Percentiles rank a stretch among this genome's conserved stretches.
Conservation (phyloP, 1,139 yeast species). For the Candida sp. region DNA sequence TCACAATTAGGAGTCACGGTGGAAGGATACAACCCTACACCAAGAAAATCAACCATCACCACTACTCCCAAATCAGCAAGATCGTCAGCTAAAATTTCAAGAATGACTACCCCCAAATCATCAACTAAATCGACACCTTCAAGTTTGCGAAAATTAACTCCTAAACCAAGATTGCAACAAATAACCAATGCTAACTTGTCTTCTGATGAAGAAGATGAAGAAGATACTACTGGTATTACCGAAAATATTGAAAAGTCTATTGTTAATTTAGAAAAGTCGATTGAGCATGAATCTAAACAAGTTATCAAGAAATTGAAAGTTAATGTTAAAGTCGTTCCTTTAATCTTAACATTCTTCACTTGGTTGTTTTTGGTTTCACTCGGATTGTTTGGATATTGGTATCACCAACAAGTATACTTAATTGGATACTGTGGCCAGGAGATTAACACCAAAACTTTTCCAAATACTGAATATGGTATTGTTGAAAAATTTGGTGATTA, state of each 20-base stretch:
- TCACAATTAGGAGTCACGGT: slow-evolving; percentile 25
- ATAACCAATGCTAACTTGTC: slow-evolving; percentile 8
- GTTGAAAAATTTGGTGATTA: slow-evolving; percentile 22
- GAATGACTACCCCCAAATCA: slow-evolving; percentile 1
- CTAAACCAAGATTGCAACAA: slow-evolving; percentile 18
- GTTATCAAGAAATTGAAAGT: slow-evolving; percentile 3
- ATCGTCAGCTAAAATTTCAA: background rate
- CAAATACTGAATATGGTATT: slow-evolving; percentile 16
- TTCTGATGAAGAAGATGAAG: slow-evolving; percentile 6
- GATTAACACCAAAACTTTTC: slow-evolving; percentile 34
- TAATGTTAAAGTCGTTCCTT: slow-evolving; percentile 5
- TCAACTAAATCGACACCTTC: background rate
- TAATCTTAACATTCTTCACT: slow-evolving; percentile 13
- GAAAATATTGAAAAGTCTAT: background rate
- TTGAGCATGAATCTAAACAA: slow-evolving; percentile 10
- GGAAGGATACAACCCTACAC: slow-evolving; percentile 13
- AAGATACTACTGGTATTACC: slow-evolving; percentile 1
- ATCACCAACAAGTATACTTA: slow-evolving; percentile 53
- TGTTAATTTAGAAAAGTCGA: background rate
- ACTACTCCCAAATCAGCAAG: slow-evolving; percentile 5
- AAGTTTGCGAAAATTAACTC: slow-evolving; percentile 8
- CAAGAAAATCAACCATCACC: background rate
- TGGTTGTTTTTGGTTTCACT: slow-evolving; percentile 26
- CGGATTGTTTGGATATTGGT: slow-evolving; percentile 50
- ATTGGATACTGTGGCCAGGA: slow-evolving; percentile 73